Evolutionary conservation across 345 rosid genomes (phyloP).

Genomic region (Eucalyptus polybractea): DNA sequence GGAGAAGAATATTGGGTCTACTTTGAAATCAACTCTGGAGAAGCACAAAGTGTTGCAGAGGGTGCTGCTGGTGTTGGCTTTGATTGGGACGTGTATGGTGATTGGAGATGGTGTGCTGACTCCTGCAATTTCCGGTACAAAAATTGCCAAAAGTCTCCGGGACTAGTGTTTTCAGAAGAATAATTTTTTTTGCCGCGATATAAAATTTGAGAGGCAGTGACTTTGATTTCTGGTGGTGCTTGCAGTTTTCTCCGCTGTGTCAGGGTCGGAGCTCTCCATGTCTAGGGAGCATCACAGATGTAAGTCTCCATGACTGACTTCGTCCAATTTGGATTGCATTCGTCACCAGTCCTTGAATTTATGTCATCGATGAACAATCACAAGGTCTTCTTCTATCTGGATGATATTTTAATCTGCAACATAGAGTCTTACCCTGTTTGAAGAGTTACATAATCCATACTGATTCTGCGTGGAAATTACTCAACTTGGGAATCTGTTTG

Average conservation of each 20-base stretch:
- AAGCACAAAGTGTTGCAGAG: constrained; percentile 10
- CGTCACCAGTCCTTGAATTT: neutral
- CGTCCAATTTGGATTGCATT: neutral
- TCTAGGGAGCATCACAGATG: constrained; percentile 6
- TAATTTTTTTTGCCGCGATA: neutral
- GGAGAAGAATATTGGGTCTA: neutral
- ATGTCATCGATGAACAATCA: neutral
- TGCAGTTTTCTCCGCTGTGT: constrained; percentile 26
- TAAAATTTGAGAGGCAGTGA: neutral
- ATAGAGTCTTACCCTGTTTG: neutral
- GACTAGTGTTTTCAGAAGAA: neutral
- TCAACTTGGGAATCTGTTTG: neutral
- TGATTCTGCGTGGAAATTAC: neutral
- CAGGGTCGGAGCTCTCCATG: constrained; percentile 16
- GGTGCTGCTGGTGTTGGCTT: constrained; percentile 19
- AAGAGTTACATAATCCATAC: neutral
- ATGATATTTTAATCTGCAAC: neutral
- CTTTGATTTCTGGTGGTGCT: neutral
- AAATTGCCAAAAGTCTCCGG: neutral
- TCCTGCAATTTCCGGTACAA: constrained; percentile 34
- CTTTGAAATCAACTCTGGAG: constrained; percentile 23
- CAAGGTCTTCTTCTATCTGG: neutral
- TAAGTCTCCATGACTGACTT: neutral
- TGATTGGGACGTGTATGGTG: constrained; percentile 40
- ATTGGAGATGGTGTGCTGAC: constrained; percentile 42